Evolutionary conservation across 148 eudicot species (phyloP).

Genomic region (Diospyros lotus): DNA sequence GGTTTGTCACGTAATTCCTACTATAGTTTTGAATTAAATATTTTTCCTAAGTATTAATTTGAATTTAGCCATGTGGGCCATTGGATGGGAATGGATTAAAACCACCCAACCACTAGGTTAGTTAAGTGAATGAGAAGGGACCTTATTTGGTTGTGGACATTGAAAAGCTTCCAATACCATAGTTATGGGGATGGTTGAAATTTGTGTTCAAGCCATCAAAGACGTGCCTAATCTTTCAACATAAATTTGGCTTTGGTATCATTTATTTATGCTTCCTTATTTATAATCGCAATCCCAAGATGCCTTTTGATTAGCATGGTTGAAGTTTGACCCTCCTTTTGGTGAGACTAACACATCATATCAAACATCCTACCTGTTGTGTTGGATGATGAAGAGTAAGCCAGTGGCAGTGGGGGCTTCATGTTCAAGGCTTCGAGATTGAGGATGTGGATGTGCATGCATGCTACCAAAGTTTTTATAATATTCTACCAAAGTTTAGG

Average conservation of each 20-base stretch:
- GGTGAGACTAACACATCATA: background rate
- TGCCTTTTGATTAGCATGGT: background rate
- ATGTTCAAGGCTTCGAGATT: background rate
- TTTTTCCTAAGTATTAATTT: too few species aligned
- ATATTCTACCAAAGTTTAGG: too few species aligned
- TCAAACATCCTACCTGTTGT: background rate
- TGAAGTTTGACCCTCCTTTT: background rate
- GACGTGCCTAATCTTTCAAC: background rate
- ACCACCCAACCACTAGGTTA: slow-evolving; percentile 3
- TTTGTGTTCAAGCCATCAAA: background rate
- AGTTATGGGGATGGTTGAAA: background rate
- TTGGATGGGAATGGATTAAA: background rate
- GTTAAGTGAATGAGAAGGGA: background rate
- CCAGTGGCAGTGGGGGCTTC: too few species aligned
- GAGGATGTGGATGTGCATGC: background rate
- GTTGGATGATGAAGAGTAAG: too few species aligned
- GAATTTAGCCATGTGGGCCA: too few species aligned
- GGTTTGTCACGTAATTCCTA: too few species aligned
- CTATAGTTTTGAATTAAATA: too few species aligned
- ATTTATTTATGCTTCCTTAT: too few species aligned
- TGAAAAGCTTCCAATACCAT: background rate
- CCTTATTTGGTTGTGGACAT: background rate
- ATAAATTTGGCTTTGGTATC: background rate
- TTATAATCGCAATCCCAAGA: background rate
- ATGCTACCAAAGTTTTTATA: too few species aligned